Percentiles rank a stretch among this genome's conserved stretches.
phyloP scores from a whole-genome alignment of 2,329 filamentous ascomycete species.

The Alternaria hordeiaustralica region DNA sequence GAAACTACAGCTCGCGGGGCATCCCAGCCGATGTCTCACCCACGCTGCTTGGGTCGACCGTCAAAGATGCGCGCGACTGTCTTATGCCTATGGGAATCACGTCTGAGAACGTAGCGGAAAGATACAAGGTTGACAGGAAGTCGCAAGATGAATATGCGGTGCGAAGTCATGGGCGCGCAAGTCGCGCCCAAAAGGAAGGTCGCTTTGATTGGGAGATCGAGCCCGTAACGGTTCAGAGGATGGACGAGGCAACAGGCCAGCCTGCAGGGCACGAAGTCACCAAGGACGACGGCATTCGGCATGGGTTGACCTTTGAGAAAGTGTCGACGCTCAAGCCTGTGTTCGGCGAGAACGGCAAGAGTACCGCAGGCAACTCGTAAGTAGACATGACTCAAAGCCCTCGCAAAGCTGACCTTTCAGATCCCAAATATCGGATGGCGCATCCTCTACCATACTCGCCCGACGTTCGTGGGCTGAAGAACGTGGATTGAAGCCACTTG shows the following conservation, averaged over 20 bases:
- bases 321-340: conserved; percentile 85
- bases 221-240: conserved; percentile 79
- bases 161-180: conserved; percentile 85
- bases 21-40: conserved; percentile 75
- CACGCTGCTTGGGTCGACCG: conserved; percentile 73
- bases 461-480: conserved; percentile 86
- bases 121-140: conserved; percentile 82
- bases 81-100: conserved; percentile 99
- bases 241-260: conserved; percentile 72
- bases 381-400: neutral
- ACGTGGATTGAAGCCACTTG: conserved; percentile 86
- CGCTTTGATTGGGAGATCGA: conserved; percentile 93
- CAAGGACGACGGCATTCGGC: conserved; percentile 87
- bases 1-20: conserved; percentile 81
- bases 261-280: conserved; percentile 76
- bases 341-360: conserved; percentile 87
- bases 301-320: conserved; percentile 82
- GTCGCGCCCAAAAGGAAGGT: conserved; percentile 85
- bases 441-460: conserved; percentile 88
- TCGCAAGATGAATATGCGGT: conserved; percentile 85
- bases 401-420: conserved; percentile 53
- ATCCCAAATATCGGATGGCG: conserved; percentile 92
- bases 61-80: conserved; percentile 82
- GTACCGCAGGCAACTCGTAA: conserved; percentile 81
- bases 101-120: conserved; percentile 88